phyloP scores from a whole-genome alignment of 2,329 filamentous ascomycete species.

The Rhinocladiella mackenziei region DNA sequence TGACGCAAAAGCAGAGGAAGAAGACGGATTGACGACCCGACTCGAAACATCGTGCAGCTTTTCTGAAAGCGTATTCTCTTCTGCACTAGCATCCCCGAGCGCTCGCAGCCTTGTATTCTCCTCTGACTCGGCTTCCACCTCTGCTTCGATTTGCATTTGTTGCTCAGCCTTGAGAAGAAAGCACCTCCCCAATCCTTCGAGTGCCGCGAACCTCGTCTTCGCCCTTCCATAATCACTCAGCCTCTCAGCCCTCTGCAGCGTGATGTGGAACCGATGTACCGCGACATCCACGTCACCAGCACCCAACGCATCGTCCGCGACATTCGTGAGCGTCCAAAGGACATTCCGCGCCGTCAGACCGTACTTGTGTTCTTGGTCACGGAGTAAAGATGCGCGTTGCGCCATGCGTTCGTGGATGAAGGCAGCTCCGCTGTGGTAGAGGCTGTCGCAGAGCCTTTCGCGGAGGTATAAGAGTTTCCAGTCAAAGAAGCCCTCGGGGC shows the following conservation, averaged over 20 bases:
- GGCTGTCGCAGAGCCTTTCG: constrained; percentile 15
- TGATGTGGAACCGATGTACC: constrained; percentile 2
- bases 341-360: constrained; percentile 11
- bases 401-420: not conserved
- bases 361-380: constrained; percentile 11
- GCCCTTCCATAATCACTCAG: constrained; percentile 9
- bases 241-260: constrained; percentile 4
- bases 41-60: no score
- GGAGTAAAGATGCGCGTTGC: constrained; percentile 5
- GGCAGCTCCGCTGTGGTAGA: constrained; percentile 4
- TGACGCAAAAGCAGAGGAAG: not conserved
- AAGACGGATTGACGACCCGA: not conserved
- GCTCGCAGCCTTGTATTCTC: not conserved
- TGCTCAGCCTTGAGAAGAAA: constrained; percentile 1
- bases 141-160: no score
- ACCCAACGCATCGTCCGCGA: constrained; percentile 13
- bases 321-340: constrained; percentile 17
- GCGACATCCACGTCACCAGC: constrained; percentile 5
- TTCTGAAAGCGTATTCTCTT: no score
- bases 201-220: constrained; percentile 13
- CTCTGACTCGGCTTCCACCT: not conserved
- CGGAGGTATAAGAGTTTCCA: constrained; percentile 15
- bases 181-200: constrained; percentile 14
- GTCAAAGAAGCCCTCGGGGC: not conserved
- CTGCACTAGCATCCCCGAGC: not conserved